A percentile compares a stretch with the other conserved stretches of the same genome.
phyloP scores from a whole-genome alignment of 768 basidiomycete genomes.

The Dioszegia crocea region DNA sequence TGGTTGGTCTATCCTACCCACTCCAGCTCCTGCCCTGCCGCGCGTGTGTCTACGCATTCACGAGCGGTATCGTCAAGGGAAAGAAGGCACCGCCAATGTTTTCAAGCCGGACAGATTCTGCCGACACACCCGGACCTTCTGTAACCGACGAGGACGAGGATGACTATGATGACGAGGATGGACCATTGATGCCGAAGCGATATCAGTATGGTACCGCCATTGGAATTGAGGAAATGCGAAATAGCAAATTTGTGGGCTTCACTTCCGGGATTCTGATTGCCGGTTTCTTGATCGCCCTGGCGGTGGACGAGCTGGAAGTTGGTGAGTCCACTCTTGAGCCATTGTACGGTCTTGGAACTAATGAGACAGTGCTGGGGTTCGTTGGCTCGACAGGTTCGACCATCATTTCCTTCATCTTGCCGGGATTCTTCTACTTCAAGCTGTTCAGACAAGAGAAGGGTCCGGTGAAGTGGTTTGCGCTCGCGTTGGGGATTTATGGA shows the following conservation, averaged over 20 bases:
- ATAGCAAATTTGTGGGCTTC: conserved; percentile 29
- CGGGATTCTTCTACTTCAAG: conserved; percentile 90
- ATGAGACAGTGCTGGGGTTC: conserved; percentile 69
- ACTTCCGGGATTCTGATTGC: conserved; percentile 36
- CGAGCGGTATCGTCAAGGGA: conserved; percentile 25
- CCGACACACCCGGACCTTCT: neutral
- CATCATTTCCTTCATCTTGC: conserved; percentile 93
- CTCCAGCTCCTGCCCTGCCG: conserved; percentile 91
- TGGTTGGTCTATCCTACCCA: conserved; percentile 90
- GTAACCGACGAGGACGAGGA: conserved; percentile 1
- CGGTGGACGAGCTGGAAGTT: conserved; percentile 48
- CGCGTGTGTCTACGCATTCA: conserved; percentile 70
- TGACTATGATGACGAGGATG: conserved; percentile 42
- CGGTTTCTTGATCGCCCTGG: conserved; percentile 40
- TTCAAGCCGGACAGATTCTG: neutral
- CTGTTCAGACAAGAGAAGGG: conserved; percentile 66
- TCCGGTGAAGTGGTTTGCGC: conserved; percentile 58
- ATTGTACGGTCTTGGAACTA: neutral
- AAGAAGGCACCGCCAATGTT: conserved; percentile 7
- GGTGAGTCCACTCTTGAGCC: conserved; percentile 26
- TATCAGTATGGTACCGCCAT: conserved; percentile 4
- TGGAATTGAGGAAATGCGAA: conserved; percentile 27
- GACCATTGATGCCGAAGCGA: conserved; percentile 24
- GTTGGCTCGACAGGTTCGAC: conserved; percentile 96
- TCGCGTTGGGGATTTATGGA: conserved; percentile 72